phyloP scores from a whole-genome alignment of 2,329 filamentous ascomycete species.

The Trichoderma oligosporum region DNA sequence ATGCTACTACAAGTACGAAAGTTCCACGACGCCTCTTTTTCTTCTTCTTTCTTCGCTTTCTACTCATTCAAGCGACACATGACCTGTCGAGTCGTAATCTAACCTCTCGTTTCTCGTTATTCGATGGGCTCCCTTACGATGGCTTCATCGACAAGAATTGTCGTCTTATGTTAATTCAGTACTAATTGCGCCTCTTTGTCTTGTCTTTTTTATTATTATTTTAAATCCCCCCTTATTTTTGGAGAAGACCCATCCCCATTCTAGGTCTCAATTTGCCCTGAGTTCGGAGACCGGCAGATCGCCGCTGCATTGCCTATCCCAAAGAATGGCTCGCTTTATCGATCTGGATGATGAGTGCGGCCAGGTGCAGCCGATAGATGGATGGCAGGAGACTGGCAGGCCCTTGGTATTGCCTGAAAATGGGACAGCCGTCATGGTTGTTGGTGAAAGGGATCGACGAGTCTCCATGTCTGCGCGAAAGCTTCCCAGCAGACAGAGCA shows the following conservation, averaged over 20 bases:
- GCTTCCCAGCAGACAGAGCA: constrained; percentile 2
- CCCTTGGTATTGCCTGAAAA: constrained; percentile 1
- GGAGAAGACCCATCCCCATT: too few relatives aligned
- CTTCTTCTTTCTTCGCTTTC: neutral
- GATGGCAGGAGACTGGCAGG: constrained; percentile 9
- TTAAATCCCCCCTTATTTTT: neutral
- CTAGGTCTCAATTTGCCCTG: too few relatives aligned
- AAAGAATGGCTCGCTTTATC: constrained; percentile 26
- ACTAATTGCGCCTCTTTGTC: neutral
- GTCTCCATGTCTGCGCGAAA: neutral
- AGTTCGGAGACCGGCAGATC: constrained; percentile 6
- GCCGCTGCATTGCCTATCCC: neutral
- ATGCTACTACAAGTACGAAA: too few relatives aligned
- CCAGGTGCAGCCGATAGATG: constrained; percentile 14
- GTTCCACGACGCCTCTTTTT: neutral
- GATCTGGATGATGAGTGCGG: constrained; percentile 23
- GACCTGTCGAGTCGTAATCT: neutral
- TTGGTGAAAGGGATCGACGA: neutral
- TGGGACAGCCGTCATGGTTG: neutral
- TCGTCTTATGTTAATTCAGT: constrained; percentile 12
- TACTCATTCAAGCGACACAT: neutral
- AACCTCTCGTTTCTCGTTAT: neutral
- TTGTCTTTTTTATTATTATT: neutral
- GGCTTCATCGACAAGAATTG: constrained; percentile 18
- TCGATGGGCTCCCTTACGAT: constrained; percentile 19